Percentiles rank a stretch among this genome's conserved stretches.
Conservation (phyloP, 805 yeast species). For the Sugiyamaella smithiae region DNA sequence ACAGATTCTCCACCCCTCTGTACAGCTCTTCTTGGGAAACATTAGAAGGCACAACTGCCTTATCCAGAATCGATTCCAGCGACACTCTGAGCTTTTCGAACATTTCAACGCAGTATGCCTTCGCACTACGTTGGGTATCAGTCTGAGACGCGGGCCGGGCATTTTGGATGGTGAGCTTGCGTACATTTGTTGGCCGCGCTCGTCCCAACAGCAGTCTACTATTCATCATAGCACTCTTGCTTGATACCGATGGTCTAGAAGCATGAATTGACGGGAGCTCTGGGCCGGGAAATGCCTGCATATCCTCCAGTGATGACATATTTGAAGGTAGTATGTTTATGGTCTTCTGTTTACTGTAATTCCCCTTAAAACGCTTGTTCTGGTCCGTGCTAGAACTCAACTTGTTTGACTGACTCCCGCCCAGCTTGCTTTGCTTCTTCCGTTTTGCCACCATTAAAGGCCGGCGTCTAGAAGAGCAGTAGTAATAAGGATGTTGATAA, state of each 20-base stretch:
- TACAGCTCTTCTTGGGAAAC: constrained; percentile 32
- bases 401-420: background rate
- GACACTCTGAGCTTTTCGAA: constrained; percentile 17
- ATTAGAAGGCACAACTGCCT: constrained; percentile 2
- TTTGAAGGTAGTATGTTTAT: background rate
- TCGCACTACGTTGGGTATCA: background rate
- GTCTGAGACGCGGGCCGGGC: background rate
- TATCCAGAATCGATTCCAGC: constrained; percentile 20
- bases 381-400: background rate
- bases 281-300: constrained; percentile 14
- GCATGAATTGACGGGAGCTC: constrained; percentile 8
- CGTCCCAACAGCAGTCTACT: constrained; percentile 8
- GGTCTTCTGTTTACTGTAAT: background rate
- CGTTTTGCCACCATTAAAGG: background rate
- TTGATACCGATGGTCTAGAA: background rate
- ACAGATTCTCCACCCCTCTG: constrained; percentile 32
- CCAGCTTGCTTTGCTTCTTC: background rate
- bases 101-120: constrained; percentile 17
- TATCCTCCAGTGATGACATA: background rate
- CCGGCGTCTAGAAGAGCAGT: too few species aligned
- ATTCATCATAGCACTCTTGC: background rate
- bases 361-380: background rate
- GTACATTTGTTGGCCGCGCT: constrained; percentile 2
- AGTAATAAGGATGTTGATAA: too few species aligned
- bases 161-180: constrained; percentile 5